A percentile compares a stretch with the other conserved stretches of the same genome.
Evolutionary conservation across 2,329 filamentous ascomycete genomes (phyloP).

Genomic region (Endothia cerciana): DNA sequence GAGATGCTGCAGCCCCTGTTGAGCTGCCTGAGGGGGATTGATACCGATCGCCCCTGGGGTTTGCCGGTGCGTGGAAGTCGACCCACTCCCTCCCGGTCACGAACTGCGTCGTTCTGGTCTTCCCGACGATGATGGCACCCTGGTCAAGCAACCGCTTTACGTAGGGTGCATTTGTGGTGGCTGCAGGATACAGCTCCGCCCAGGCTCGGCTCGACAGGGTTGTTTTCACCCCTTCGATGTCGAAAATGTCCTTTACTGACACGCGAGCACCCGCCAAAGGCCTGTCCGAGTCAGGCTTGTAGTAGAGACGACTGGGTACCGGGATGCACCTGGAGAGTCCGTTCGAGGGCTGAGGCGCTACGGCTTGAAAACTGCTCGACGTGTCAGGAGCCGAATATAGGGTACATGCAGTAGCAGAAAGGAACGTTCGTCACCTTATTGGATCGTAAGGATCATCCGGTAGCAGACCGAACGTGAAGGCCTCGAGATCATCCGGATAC

Average conservation of each 20-base stretch:
- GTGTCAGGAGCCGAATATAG: background rate
- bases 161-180: conserved; percentile 50
- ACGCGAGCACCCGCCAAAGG: conserved; percentile 45
- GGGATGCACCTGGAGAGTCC: conserved; percentile 34
- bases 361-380: conserved; percentile 37
- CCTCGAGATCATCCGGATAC: conserved; percentile 44
- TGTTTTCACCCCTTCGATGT: conserved; percentile 55
- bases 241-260: conserved; percentile 40
- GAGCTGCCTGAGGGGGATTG: conserved; percentile 31
- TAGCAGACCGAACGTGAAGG: conserved; percentile 44
- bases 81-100: conserved; percentile 28
- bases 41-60: conserved; percentile 38
- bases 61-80: conserved; percentile 36
- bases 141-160: conserved; percentile 61
- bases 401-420: background rate
- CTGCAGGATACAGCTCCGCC: conserved; percentile 53
- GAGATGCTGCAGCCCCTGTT: conserved; percentile 31
- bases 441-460: conserved; percentile 38
- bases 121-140: conserved; percentile 60
- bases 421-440: conserved; percentile 10
- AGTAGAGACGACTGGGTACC: conserved; percentile 28
- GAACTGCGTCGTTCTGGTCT: conserved; percentile 56
- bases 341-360: conserved; percentile 35
- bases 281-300: conserved; percentile 28
- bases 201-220: conserved; percentile 62